Conservation (phyloP, 2,329 filamentous ascomycete species). For the Trichoderma gracile region DNA sequence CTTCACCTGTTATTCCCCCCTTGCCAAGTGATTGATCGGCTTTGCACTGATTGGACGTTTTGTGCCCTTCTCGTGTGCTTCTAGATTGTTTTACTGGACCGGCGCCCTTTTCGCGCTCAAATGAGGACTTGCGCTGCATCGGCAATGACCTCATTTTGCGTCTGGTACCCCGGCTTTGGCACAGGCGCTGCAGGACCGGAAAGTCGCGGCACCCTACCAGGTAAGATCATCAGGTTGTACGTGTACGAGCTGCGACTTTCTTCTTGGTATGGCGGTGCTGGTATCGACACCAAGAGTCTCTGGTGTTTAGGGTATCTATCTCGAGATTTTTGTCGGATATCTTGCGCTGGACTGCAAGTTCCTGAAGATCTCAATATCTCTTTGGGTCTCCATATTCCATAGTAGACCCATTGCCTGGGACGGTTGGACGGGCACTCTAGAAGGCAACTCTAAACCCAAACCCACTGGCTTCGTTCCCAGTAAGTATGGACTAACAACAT, state of each 20-base stretch:
- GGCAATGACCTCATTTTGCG: constrained; percentile 25
- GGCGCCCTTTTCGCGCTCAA: constrained; percentile 14
- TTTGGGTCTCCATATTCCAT: background rate
- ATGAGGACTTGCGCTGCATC: constrained; percentile 1
- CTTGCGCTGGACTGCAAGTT: background rate
- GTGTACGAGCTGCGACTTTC: constrained; percentile 1
- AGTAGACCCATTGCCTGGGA: background rate
- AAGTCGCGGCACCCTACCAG: background rate
- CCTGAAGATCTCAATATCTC: background rate
- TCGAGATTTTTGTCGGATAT: background rate
- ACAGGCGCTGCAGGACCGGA: background rate
- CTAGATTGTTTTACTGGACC: constrained; percentile 23
- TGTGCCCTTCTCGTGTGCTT: background rate
- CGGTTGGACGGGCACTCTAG: background rate
- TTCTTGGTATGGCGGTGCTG: background rate
- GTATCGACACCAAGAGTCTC: background rate
- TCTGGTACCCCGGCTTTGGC: constrained; percentile 25
- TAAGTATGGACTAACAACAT: no score
- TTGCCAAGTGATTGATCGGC: constrained; percentile 7
- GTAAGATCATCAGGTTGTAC: background rate
- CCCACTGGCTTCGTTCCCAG: background rate
- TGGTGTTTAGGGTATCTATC: background rate
- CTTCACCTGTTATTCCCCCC: background rate
- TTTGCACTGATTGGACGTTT: constrained; percentile 9
- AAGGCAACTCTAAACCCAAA: background rate